Conservation (phyloP, 139 green algal genomes). For the Coelastrella sp. region DNA sequence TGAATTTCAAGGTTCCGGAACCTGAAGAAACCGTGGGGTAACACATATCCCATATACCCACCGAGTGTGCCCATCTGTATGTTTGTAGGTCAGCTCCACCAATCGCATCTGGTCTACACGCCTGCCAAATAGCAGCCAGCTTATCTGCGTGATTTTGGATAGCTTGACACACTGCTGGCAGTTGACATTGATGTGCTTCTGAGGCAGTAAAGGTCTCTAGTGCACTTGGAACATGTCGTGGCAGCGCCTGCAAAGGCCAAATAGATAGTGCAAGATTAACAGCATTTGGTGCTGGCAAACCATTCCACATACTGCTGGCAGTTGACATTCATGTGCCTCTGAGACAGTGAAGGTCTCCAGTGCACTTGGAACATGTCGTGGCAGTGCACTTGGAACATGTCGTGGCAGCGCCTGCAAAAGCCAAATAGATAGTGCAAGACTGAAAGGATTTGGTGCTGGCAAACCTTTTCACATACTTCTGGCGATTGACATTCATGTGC, state of each 20-base stretch:
- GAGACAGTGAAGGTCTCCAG: conserved; percentile 63
- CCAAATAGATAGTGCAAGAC: not conserved
- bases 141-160: conserved; percentile 25
- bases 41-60: conserved; percentile 17
- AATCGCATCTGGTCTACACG: conserved; percentile 44
- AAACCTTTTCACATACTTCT: too few species aligned
- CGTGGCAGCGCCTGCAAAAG: conserved; percentile 69
- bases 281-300: too few species aligned
- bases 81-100: conserved; percentile 54
- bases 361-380: conserved; percentile 60
- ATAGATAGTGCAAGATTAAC: too few species aligned
- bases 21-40: too few species aligned
- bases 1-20: too few species aligned
- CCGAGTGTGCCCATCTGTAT: conserved; percentile 78
- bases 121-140: conserved; percentile 12
- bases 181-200: conserved; percentile 66
- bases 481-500: too few species aligned
- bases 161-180: conserved; percentile 46
- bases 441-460: too few species aligned
- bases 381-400: conserved; percentile 77
- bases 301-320: conserved; percentile 28
- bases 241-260: too few species aligned
- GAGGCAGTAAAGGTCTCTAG: conserved; percentile 63
- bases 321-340: conserved; percentile 64
- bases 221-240: conserved; percentile 60